Evolutionary conservation across 2,329 filamentous ascomycete genomes (phyloP).

Genomic region (Neofusicoccum kwambonambiense): DNA sequence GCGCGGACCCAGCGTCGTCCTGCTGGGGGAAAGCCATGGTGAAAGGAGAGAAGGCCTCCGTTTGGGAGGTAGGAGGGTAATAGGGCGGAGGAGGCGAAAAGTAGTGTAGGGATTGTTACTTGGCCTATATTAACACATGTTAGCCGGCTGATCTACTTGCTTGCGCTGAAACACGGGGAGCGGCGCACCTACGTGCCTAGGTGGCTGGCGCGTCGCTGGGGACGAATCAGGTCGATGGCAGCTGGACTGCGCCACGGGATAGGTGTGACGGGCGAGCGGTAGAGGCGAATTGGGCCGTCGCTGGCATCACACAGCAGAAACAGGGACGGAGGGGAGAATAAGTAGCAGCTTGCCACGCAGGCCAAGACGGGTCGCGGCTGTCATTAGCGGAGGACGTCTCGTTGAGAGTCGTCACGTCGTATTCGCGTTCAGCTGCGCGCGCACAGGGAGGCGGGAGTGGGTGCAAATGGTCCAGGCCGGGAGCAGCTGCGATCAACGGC

Average conservation of each 20-base stretch:
- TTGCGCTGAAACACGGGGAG: neutral
- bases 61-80: neutral
- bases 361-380: conserved; percentile 5
- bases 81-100: neutral
- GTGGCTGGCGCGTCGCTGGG: neutral
- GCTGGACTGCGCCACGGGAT: neutral
- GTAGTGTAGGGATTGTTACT: neutral
- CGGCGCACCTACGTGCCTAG: neutral
- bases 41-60: neutral
- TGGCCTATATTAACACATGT: conserved; percentile 10
- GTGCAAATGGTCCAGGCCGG: neutral
- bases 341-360: neutral
- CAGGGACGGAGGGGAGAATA: neutral
- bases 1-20: neutral
- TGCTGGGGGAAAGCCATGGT: neutral
- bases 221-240: neutral
- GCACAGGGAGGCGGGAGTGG: neutral
- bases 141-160: neutral
- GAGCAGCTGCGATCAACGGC: neutral
- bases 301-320: neutral
- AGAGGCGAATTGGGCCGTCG: neutral
- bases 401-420: neutral
- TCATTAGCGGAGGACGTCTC: neutral
- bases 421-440: neutral
- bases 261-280: neutral